Evolutionary conservation across 2,329 filamentous ascomycete genomes (phyloP), one percentile per base, ranked within the genome.

Genomic region (Apiospora aurea): DNA sequence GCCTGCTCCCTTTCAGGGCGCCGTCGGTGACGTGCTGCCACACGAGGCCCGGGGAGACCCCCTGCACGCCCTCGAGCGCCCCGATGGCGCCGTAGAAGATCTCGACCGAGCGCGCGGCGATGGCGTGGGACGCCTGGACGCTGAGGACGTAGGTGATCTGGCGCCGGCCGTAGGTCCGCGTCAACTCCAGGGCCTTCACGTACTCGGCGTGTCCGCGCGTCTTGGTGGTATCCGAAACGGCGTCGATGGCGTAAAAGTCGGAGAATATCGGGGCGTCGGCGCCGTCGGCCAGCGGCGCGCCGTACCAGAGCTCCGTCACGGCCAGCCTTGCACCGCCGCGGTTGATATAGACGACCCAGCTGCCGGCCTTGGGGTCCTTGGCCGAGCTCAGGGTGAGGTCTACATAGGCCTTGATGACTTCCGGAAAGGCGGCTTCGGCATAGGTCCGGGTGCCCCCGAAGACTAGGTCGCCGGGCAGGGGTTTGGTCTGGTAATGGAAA

Each of bases 141-240:
- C 7, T 67, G 34, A 43, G 6, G 34, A 1, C 61, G 61, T 67
- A 43, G 34, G 4, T 24, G 34, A 67, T 14, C 18, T 67, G 11
- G 18, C 61, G 61, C 34, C 2, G 87, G 0, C 87, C 87, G 0
- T 77, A 73, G 4, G 71, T 29, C 21, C 80, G 80, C n/a, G 49
- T 82, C 81, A 0, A 69, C 51, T 14, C 78, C 72, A 75, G 89
- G 89, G 0, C 77, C 82, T 1, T 78, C 0, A 80, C 76, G 61
- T 67, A 26, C 18, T 44, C 8, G 18, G 34, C 21, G 34, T 44
- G 61, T 1, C 61, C 61, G 18, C 49, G 49, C n/a, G 49, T 53
- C 49, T 5, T 26, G n/a, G 49, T 53, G 49, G n/a, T 53, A n/a
- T 53, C 49, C 8, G 49, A 53, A n/a, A 53, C 49, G 49, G 49